phyloP scores from a whole-genome alignment of 208 protist species.

The Crithidia acanthocephali region DNA sequence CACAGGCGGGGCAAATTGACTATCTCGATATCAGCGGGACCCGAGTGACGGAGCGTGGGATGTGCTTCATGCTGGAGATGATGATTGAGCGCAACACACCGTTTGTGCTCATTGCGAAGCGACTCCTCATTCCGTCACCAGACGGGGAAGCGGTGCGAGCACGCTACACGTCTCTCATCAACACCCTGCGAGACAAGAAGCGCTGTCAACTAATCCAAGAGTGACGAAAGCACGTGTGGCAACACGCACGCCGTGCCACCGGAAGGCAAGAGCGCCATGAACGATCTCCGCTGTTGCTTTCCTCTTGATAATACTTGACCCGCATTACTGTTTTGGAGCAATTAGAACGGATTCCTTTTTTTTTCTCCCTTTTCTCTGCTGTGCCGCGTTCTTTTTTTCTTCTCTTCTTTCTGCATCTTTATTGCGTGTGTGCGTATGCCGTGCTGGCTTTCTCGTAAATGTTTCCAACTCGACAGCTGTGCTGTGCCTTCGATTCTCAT shows the following conservation, averaged over 20 bases:
- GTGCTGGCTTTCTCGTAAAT: not conserved
- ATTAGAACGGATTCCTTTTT: too few relatives aligned
- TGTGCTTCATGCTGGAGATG: conserved; percentile 84
- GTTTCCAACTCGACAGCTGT: too few relatives aligned
- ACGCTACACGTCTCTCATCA: conserved; percentile 33
- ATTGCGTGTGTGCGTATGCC: not conserved
- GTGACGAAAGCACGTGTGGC: conserved; percentile 9
- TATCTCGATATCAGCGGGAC: conserved; percentile 85
- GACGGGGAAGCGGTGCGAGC: conserved; percentile 24
- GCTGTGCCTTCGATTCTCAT: too few relatives aligned
- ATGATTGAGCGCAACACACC: conserved; percentile 66
- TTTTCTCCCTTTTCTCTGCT: conserved; percentile 1
- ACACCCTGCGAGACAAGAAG: conserved; percentile 34
- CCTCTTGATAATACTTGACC: not conserved
- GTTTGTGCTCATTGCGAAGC: conserved; percentile 74
- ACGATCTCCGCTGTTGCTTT: too few relatives aligned
- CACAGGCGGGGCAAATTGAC: conserved; percentile 68
- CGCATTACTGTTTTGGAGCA: too few relatives aligned
- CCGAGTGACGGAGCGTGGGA: conserved; percentile 71
- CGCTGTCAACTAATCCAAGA: conserved; percentile 33
- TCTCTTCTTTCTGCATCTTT: not conserved
- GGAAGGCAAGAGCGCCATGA: too few relatives aligned
- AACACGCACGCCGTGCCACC: too few relatives aligned
- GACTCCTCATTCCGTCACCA: conserved; percentile 35
- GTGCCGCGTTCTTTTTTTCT: not conserved